Conservation (phyloP, 371 early-diverging fungal species). For the Rhizopus delemar region DNA sequence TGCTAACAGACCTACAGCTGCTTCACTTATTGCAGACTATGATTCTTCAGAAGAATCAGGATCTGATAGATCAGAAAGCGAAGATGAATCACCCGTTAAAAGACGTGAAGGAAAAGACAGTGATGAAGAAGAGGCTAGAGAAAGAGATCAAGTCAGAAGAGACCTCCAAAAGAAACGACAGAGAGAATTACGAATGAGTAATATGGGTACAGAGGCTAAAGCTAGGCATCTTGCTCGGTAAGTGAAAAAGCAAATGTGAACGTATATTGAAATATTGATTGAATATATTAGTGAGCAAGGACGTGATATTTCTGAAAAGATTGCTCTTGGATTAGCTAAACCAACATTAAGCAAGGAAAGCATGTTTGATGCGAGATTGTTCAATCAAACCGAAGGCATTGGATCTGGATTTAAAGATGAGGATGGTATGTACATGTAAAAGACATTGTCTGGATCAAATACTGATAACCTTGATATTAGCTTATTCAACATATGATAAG, state of each 20-base stretch:
- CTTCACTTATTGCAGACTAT: conserved; percentile 48
- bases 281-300: conserved; percentile 55
- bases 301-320: conserved; percentile 97
- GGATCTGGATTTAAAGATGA: conserved; percentile 86
- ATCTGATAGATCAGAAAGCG: conserved; percentile 39
- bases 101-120: conserved; percentile 12
- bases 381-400: conserved; percentile 88
- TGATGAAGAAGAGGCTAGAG: conserved; percentile 59
- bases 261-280: background rate
- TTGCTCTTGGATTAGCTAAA: conserved; percentile 93
- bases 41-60: conserved; percentile 50
- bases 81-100: conserved; percentile 20
- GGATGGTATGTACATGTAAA: conserved; percentile 53
- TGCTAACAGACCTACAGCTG: conserved; percentile 45
- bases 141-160: conserved; percentile 88
- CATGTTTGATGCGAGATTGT: conserved; percentile 92
- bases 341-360: conserved; percentile 87
- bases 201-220: conserved; percentile 88
- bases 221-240: conserved; percentile 78
- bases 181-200: conserved; percentile 84
- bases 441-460: background rate
- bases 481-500: conserved; percentile 87
- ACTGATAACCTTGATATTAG: conserved; percentile 18
- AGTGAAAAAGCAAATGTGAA: conserved; percentile 6
- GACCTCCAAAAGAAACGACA: conserved; percentile 85